A percentile compares a stretch with the other conserved stretches of the same genome.
Evolutionary conservation across 2,329 filamentous ascomycete species (phyloP).

Genomic region (Rhinocladiella similis): DNA sequence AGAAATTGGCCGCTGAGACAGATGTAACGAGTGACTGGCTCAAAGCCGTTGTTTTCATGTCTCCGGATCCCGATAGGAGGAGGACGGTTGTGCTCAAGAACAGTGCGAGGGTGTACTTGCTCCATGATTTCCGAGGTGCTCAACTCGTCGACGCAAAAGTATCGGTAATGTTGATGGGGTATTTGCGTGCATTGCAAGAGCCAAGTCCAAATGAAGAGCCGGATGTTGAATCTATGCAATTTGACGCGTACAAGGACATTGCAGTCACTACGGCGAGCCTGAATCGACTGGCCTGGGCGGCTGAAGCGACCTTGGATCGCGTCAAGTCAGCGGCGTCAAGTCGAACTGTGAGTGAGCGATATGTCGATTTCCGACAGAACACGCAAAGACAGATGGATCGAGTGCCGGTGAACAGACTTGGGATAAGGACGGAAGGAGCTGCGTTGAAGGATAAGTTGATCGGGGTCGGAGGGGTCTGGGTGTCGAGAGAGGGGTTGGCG

Average conservation of each 20-base stretch:
- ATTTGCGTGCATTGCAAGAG: conserved; percentile 47
- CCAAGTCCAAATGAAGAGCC: conserved; percentile 38
- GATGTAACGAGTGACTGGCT: conserved; percentile 53
- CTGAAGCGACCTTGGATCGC: conserved; percentile 31
- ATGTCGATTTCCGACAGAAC: conserved; percentile 50
- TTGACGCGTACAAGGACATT: conserved; percentile 40
- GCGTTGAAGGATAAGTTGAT: conserved; percentile 25
- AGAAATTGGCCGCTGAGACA: conserved; percentile 32
- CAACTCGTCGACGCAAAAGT: conserved; percentile 49
- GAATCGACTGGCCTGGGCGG: conserved; percentile 40
- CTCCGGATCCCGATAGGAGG: conserved; percentile 49
- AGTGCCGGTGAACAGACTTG: conserved; percentile 60
- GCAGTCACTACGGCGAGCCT: conserved; percentile 39
- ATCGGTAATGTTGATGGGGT: conserved; percentile 61
- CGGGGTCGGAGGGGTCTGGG: conserved; percentile 28
- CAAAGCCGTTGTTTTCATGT: conserved; percentile 59
- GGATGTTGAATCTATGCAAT: conserved; percentile 38
- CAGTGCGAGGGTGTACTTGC: conserved; percentile 55
- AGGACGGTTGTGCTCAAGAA: conserved; percentile 52
- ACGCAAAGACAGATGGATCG: conserved; percentile 58
- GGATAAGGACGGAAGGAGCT: conserved; percentile 51
- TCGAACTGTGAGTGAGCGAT: conserved; percentile 45
- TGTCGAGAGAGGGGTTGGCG: conserved; percentile 15
- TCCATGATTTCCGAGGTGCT: conserved; percentile 51
- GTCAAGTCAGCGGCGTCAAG: conserved; percentile 40